phyloP scores from a whole-genome alignment of 2,329 filamentous ascomycete species.

The Penicillium sumatraense region DNA sequence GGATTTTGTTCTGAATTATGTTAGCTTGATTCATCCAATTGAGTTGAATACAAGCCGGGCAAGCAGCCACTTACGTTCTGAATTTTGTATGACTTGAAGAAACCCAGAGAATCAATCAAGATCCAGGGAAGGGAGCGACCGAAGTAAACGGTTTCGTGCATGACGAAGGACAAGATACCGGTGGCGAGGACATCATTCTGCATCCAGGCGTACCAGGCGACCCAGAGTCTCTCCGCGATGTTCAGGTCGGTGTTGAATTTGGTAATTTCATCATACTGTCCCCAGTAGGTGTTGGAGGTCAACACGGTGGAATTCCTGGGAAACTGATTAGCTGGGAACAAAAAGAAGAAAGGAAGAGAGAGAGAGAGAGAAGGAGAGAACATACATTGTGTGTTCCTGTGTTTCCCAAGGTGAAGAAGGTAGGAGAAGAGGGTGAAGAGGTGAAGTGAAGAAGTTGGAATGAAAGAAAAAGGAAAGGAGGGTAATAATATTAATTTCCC shows the following conservation, averaged over 20 bases:
- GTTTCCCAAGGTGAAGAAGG: neutral
- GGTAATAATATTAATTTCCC: conserved; percentile 9
- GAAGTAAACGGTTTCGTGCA: conserved; percentile 96
- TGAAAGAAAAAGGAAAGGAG: conserved; percentile 6
- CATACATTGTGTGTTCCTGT: conserved; percentile 17
- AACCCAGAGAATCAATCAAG: conserved; percentile 84
- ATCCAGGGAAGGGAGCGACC: conserved; percentile 90
- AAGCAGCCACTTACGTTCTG: conserved; percentile 78
- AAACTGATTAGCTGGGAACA: neutral
- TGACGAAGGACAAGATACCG: conserved; percentile 93
- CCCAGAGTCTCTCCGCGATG: conserved; percentile 86
- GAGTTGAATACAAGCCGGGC: too few relatives aligned
- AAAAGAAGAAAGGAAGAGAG: neutral
- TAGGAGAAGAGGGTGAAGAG: neutral
- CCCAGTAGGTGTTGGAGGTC: conserved; percentile 65
- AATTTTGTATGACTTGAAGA: conserved; percentile 92
- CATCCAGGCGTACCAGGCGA: conserved; percentile 97
- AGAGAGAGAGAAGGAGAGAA: neutral
- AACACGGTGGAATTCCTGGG: conserved; percentile 55
- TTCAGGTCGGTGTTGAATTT: conserved; percentile 85
- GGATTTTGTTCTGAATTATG: conserved; percentile 71
- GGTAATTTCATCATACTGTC: conserved; percentile 67
- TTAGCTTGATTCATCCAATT: too few relatives aligned
- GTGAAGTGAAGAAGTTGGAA: neutral
- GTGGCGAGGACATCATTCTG: conserved; percentile 96